phyloP scores from a whole-genome alignment of 2,329 filamentous ascomycete genomes.

The Neocucurbitaria cava region DNA sequence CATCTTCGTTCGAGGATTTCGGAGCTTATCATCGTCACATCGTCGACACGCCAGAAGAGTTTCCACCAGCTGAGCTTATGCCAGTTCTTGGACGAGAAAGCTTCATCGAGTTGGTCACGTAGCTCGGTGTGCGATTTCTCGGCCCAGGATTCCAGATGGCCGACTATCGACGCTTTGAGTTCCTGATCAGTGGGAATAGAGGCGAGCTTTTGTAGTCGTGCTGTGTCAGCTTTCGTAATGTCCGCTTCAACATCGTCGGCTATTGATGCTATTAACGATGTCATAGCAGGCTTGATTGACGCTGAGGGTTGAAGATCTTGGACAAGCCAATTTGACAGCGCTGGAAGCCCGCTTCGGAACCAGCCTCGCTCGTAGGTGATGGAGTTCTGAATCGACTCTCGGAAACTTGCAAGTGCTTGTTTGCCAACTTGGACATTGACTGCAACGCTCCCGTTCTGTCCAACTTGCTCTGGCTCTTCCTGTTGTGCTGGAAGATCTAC shows the following conservation, averaged over 20 bases:
- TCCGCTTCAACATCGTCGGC: constrained; percentile 62
- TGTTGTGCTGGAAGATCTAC: constrained; percentile 61
- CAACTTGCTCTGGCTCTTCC: constrained; percentile 43
- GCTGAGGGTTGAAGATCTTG: constrained; percentile 43
- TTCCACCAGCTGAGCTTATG: constrained; percentile 90
- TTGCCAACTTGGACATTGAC: constrained; percentile 71
- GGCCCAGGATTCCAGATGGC: constrained; percentile 73
- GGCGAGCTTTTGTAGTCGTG: constrained; percentile 43
- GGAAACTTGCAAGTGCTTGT: constrained; percentile 70
- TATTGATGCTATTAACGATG: constrained; percentile 71
- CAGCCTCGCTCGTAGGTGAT: constrained; percentile 76
- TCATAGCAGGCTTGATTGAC: constrained; percentile 70
- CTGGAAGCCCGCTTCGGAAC: constrained; percentile 73
- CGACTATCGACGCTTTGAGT: constrained; percentile 60
- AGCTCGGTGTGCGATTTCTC: constrained; percentile 83
- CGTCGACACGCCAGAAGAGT: constrained; percentile 92
- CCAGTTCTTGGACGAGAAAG: constrained; percentile 80
- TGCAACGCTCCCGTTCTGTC: constrained; percentile 35
- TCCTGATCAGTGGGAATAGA: constrained; percentile 51
- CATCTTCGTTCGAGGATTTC: constrained; percentile 81
- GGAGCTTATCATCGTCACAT: constrained; percentile 81
- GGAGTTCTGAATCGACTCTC: constrained; percentile 72
- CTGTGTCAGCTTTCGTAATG: constrained; percentile 60
- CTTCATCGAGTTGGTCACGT: constrained; percentile 77
- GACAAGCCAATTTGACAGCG: constrained; percentile 69